Base-by-base conservation (phyloP, 495 filamentous ascomycete genomes). In the Xylaria scruposa region DNA sequence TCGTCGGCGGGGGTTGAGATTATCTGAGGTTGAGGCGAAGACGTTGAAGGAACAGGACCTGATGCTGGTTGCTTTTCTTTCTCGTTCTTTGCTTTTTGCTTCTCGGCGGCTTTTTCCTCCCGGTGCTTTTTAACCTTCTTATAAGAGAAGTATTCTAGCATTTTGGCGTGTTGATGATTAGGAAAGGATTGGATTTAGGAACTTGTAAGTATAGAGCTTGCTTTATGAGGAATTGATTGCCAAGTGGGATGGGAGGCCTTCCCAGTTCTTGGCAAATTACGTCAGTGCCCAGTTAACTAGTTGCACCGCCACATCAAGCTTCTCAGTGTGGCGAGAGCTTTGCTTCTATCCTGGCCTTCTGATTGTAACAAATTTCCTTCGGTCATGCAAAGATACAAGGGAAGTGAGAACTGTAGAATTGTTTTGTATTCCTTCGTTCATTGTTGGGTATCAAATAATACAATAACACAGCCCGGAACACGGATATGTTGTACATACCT, bases 61-160 rank as follows among this genome's bases (percentile, higher is more conserved):
- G 51, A 36, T 7, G 60, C 2, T 21, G 68, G 49, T 31, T 64
- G 56, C 67, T 56, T 7, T 69, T 47, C 71, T 49, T 73, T 70
- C 38, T 29, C 67, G 24, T 36, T 19, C 8, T 26, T 19, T 46
- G 17, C 19, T 8, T 44, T 49, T 42, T 53, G 68, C 71, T 15
- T 56, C 26, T 79, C 72, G 51, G 79, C 82, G 17, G 76, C 78
- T 66, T 83, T 82, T 33, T 79, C 80, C 5, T 78, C 80, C 40
- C 77, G 79, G 72, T 83, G 78, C 78, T 86, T 85, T 80, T 86
- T 81, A 69, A 72, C 73, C 54, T 83, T 81, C 73, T 83, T 81
- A 75, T 77, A 78, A 3, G 76, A 68, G 71, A 84, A 78, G 77
- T 81, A 82, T 74, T 85, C 81, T n/a, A 85, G 68, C 83, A 85